Evolutionary conservation across 768 basidiomycete genomes (phyloP).

Genomic region (Suillus subaureus): DNA sequence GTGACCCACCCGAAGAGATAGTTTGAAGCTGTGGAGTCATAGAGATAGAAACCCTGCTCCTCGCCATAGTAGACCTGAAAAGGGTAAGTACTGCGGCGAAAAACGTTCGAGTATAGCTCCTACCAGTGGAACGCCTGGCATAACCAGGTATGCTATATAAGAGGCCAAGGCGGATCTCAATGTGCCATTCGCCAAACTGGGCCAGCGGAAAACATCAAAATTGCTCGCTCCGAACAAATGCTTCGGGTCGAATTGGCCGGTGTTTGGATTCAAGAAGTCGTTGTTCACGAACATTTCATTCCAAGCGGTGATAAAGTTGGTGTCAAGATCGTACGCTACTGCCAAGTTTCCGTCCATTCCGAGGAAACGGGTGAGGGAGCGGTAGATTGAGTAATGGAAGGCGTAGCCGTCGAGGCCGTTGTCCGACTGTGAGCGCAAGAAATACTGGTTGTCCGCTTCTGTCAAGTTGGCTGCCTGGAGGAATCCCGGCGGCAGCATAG

Average conservation of each 20-base stretch:
- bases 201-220: conserved; percentile 96
- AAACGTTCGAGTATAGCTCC: neutral
- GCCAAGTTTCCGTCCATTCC: conserved; percentile 96
- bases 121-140: conserved; percentile 87
- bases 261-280: conserved; percentile 78
- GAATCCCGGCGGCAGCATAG: conserved; percentile 69
- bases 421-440: conserved; percentile 63
- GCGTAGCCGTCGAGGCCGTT: conserved; percentile 78
- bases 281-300: conserved; percentile 89
- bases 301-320: conserved; percentile 89
- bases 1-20: conserved; percentile 80
- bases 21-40: conserved; percentile 86
- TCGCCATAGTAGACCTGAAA: conserved; percentile 83
- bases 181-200: conserved; percentile 82
- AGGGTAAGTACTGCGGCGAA: neutral
- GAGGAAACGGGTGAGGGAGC: conserved; percentile 80
- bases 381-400: conserved; percentile 95
- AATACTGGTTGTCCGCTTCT: conserved; percentile 65
- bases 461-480: conserved; percentile 69
- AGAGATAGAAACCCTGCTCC: conserved; percentile 88
- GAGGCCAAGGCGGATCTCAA: conserved; percentile 74
- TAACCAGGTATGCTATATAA: conserved; percentile 76
- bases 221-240: conserved; percentile 95
- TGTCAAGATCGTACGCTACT: conserved; percentile 83
- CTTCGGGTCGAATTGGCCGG: conserved; percentile 63